These are phyloP conservation scores for Amauroascus niger DNA, from an alignment of 2,329 filamentous ascomycete species.

Conservation along the genomic window DNA sequence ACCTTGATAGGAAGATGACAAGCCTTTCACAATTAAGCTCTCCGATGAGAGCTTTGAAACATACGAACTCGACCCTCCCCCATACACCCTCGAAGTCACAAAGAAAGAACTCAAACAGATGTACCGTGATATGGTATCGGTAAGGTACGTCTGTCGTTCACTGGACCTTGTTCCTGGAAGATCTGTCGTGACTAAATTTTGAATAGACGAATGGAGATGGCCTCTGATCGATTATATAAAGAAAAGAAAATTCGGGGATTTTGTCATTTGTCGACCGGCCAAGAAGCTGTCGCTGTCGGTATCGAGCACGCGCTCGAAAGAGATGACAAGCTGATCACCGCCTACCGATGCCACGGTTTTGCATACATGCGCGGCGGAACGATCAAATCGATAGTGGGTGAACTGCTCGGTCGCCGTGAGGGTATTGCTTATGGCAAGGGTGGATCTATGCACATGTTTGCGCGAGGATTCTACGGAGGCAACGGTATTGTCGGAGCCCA, in stretches of 20 bases:
- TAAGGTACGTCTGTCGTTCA: slow-evolving; percentile 53
- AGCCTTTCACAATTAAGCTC: slow-evolving; percentile 82
- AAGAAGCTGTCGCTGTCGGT: slow-evolving; percentile 93
- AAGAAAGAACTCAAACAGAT: slow-evolving; percentile 99
- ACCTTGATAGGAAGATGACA: slow-evolving; percentile 67
- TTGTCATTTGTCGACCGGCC: slow-evolving; percentile 95
- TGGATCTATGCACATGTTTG: slow-evolving; percentile 99
- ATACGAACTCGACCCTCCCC: slow-evolving; percentile 92
- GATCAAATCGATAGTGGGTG: slow-evolving; percentile 87
- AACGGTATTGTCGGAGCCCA: slow-evolving; percentile 99
- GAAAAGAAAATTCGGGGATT: slow-evolving; percentile 99
- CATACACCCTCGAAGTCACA: slow-evolving; percentile 84
- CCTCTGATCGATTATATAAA: slow-evolving; percentile 97
- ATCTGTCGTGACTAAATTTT: slow-evolving; percentile 11
- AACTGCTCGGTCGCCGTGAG: slow-evolving; percentile 86
- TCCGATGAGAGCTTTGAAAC: slow-evolving; percentile 99
- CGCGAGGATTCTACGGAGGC: slow-evolving; percentile 93
- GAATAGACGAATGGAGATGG: slow-evolving; percentile 96
- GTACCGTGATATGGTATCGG: slow-evolving; percentile 94
- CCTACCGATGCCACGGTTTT: slow-evolving; percentile 98
- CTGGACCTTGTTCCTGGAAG: neutral
- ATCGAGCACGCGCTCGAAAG: slow-evolving; percentile 94
- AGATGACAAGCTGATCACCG: slow-evolving; percentile 88
- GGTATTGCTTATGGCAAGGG: slow-evolving; percentile 98
- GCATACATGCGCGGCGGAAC: slow-evolving; percentile 89